Evolutionary conservation across 2,329 filamentous ascomycete species (phyloP).

Genomic region (Alternaria postmessia): DNA sequence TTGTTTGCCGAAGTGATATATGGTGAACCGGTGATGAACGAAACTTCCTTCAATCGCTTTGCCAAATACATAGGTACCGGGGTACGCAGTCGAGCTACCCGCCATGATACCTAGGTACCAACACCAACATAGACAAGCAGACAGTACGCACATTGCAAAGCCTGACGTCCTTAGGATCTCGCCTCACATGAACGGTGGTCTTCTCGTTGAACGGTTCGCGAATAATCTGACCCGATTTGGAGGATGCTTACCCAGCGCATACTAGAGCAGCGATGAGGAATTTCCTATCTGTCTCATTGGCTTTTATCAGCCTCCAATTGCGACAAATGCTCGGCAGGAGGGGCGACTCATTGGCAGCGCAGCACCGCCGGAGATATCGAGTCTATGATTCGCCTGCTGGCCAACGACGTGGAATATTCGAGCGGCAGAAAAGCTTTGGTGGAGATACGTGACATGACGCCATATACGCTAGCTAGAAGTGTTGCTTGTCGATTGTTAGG

Average conservation of each 20-base stretch:
- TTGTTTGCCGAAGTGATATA: background rate
- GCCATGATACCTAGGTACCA: background rate
- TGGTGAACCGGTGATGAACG: background rate
- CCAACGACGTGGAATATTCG: conserved; percentile 22
- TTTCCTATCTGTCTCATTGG: background rate
- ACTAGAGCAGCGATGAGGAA: background rate
- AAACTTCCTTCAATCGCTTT: background rate
- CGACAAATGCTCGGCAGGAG: conserved; percentile 22
- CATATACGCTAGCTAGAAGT: conserved; percentile 44
- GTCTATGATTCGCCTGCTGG: conserved; percentile 31
- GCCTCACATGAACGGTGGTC: background rate
- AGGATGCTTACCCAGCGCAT: background rate
- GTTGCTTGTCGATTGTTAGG: conserved; percentile 17
- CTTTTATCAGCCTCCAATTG: conserved; percentile 10
- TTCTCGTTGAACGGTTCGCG: background rate
- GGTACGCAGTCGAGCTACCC: background rate
- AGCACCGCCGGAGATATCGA: conserved; percentile 28
- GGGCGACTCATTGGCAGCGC: conserved; percentile 25
- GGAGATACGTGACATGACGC: conserved; percentile 44
- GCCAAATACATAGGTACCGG: background rate
- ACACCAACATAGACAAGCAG: background rate
- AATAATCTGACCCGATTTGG: background rate
- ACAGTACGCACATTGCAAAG: background rate
- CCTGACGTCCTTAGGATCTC: too few relatives aligned
- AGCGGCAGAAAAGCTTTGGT: conserved; percentile 38